Evolutionary conservation across 371 early-diverging fungal species (phyloP), one percentile per base, ranked within the genome.

Genomic region (Mortierella polycephala): DNA sequence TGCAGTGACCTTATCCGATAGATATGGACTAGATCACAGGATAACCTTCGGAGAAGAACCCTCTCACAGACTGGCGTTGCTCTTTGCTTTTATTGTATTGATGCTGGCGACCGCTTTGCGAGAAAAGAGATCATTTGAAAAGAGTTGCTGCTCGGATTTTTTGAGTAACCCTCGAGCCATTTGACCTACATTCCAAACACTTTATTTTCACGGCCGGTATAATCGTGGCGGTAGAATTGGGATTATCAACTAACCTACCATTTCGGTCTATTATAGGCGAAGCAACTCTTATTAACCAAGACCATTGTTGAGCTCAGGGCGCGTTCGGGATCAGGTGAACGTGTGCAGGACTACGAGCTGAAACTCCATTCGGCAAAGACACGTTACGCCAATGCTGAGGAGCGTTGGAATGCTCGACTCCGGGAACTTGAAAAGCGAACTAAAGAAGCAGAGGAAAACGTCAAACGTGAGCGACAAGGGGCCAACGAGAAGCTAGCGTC

Each of bases 151-250:
- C 68, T 69, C 77, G 71, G 53, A 77, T 60, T 56, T 77, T 77
- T 77, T 77, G 71, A 55, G 64, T 58, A 62, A 52, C 39, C 68
- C 72, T 77, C 77, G 77, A 77, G 77, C 77, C 65, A 77, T 64
- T 68, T 71, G 72, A 77, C 72, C 77, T 52, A 77, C 62, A 77
- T 67, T 47, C 54, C 45, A 39, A 37, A 14, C n/a, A 18, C 47
- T 30, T 44, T 45, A 66, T 40, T 41, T 47, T 12, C 41, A 23
- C 18, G 20, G 37, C 7, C 39, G 1, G n/a, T 30, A 4, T 47
- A 37, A 37, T 52, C 7, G 23, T 51, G 39, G 18, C 37, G 57
- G 6, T 0, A 57, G 20, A 30, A 30, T 4, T 30, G 30, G 4
- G 30, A 30, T 2, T 30, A 30, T 30, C 30, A 30, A 30, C 30